A percentile compares a stretch with the other conserved stretches of the same genome.
Conservation (phyloP, 1,139 yeast genomes). For the Yamadazyma atlantica region DNA sequence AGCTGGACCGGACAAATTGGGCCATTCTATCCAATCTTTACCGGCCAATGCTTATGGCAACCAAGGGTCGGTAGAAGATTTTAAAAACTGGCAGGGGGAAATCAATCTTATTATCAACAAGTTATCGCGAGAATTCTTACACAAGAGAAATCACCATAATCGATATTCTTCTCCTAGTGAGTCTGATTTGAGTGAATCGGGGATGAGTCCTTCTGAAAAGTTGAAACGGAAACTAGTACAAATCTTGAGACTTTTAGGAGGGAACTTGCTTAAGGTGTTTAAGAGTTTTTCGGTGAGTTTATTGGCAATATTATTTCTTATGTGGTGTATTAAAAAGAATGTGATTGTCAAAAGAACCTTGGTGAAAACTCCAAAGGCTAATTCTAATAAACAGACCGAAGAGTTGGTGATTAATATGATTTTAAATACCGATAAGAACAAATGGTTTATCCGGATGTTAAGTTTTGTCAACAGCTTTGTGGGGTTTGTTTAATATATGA, state of each 20-base stretch:
- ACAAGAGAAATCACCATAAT: conserved; percentile 7
- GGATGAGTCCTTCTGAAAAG: conserved; percentile 24
- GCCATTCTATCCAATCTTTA: conserved; percentile 12
- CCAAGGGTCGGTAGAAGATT: conserved; percentile 30
- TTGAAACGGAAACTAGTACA: conserved; percentile 24
- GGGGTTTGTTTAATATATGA: conserved; percentile 37
- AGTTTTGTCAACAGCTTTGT: conserved; percentile 41
- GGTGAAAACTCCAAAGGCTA: conserved; percentile 31
- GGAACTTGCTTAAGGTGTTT: conserved; percentile 25
- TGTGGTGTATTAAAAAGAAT: conserved; percentile 46
- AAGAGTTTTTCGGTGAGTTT: conserved; percentile 41
- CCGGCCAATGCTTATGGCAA: conserved; percentile 9
- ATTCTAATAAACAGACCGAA: conserved; percentile 26
- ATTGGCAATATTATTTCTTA: conserved; percentile 39
- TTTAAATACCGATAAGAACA: conserved; percentile 44
- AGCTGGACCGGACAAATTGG: conserved; percentile 5
- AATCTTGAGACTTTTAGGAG: conserved; percentile 29
- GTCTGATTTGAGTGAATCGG: conserved; percentile 13
- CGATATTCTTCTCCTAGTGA: conserved; percentile 14
- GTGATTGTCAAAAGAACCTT: conserved; percentile 41
- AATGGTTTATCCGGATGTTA: conserved; percentile 46
- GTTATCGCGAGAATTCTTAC: conserved; percentile 37
- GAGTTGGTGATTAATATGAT: conserved; percentile 48
- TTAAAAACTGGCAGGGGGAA: conserved; percentile 47
- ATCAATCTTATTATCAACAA: conserved; percentile 41